Evolutionary conservation across 1,139 yeast species (phyloP).

Genomic region (Diutina mesorugosa): DNA sequence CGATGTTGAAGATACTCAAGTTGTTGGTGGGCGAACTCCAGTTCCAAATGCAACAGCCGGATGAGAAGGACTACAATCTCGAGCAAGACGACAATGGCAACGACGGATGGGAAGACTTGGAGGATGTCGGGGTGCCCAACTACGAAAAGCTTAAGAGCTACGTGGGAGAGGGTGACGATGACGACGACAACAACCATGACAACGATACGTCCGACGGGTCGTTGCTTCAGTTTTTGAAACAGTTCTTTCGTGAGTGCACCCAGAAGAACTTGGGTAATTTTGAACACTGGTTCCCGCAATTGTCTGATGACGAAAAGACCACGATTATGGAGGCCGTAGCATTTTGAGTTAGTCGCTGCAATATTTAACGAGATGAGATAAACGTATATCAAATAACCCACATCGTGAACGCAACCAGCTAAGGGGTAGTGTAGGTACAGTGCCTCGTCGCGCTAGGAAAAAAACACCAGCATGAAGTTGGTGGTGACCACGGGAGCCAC

Average conservation of each 20-base stretch:
- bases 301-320: slow-evolving; percentile 47
- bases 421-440: too few relatives aligned
- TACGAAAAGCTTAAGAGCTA: slow-evolving; percentile 45
- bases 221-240: slow-evolving; percentile 32
- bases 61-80: slow-evolving; percentile 24
- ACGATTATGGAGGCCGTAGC: slow-evolving; percentile 34
- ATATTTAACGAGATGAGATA: not conserved
- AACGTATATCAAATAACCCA: not conserved
- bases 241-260: slow-evolving; percentile 56
- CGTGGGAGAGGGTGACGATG: slow-evolving; percentile 34
- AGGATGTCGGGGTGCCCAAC: slow-evolving; percentile 47
- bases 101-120: slow-evolving; percentile 79
- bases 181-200: slow-evolving; percentile 13
- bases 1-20: slow-evolving; percentile 61
- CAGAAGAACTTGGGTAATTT: slow-evolving; percentile 41
- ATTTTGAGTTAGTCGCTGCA: slow-evolving; percentile 6
- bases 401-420: too few relatives aligned
- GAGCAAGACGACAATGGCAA: slow-evolving; percentile 29
- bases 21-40: slow-evolving; percentile 57
- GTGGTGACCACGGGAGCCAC: slow-evolving; percentile 81
- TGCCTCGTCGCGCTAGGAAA: not conserved
- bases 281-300: slow-evolving; percentile 34
- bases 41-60: slow-evolving; percentile 41
- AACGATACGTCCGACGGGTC: slow-evolving; percentile 21
- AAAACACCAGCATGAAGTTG: not conserved